Percentiles rank a stretch among this genome's conserved stretches.
phyloP scores from a whole-genome alignment of 164 flowering plant species.

The Umbilicus rupestris region DNA sequence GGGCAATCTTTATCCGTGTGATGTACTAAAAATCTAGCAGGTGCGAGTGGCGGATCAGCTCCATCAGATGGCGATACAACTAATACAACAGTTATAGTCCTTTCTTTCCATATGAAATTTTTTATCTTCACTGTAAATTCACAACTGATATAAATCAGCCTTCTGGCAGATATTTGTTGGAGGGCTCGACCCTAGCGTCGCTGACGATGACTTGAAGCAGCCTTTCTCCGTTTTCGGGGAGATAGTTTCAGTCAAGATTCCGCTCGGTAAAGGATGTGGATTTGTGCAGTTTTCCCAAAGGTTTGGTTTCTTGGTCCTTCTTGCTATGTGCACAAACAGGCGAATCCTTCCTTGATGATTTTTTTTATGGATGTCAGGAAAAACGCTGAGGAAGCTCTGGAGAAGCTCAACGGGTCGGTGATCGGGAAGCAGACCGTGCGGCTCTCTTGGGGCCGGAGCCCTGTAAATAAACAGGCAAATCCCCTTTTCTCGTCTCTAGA shows the following conservation, averaged over 20 bases:
- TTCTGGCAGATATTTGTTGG: constrained; percentile 92
- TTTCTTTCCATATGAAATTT: not conserved
- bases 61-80: constrained; percentile 48
- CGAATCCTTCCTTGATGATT: not conserved
- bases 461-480: constrained; percentile 80
- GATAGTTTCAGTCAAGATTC: constrained; percentile 79
- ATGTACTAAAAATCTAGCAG: constrained; percentile 14
- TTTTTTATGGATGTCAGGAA: constrained; percentile 25
- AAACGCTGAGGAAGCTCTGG: constrained; percentile 81
- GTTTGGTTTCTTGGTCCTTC: constrained; percentile 19
- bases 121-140: too few relatives aligned
- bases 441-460: constrained; percentile 95
- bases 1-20: not conserved
- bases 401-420: constrained; percentile 61
- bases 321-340: too few relatives aligned
- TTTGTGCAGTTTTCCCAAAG: constrained; percentile 91
- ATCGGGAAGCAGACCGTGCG: constrained; percentile 90
- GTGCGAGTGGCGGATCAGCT: constrained; percentile 36
- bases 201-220: constrained; percentile 79
- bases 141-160: too few relatives aligned
- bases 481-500: not conserved
- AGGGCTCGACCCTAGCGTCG: constrained; percentile 76
- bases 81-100: constrained; percentile 51
- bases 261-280: constrained; percentile 91
- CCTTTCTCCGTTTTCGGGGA: constrained; percentile 78